A percentile compares a stretch with the other conserved stretches of the same genome.
Conservation (phyloP, 805 yeast genomes). For the Nakazawaea siamensis region DNA sequence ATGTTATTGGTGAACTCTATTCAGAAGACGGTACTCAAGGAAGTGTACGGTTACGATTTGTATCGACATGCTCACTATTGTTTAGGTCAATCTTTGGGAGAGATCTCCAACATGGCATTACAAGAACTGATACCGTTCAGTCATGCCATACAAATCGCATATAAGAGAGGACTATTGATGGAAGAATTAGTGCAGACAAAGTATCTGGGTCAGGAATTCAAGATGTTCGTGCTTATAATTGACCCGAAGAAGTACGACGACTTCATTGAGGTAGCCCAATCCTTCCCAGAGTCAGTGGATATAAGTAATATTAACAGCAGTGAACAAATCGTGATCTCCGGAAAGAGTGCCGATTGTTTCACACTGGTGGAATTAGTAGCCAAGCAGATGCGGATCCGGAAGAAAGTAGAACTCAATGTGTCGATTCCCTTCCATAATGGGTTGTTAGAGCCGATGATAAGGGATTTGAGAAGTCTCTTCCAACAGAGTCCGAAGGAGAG, state of each 20-base stretch:
- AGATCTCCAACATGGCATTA: constrained; percentile 20
- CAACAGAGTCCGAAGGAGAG: not conserved
- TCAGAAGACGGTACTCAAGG: constrained; percentile 13
- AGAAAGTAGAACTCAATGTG: constrained; percentile 21
- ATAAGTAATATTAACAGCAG: constrained; percentile 25
- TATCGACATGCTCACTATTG: constrained; percentile 12
- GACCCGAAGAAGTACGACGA: constrained; percentile 16
- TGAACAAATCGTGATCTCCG: constrained; percentile 27
- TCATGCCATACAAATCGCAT: constrained; percentile 18
- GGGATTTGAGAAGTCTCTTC: constrained; percentile 15
- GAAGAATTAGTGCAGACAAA: constrained; percentile 19
- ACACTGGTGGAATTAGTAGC: constrained; percentile 12
- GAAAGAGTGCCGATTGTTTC: constrained; percentile 14
- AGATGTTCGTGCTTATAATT: constrained; percentile 24
- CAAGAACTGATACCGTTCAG: constrained; percentile 19
- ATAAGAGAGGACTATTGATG: constrained; percentile 24
- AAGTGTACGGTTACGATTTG: constrained; percentile 15
- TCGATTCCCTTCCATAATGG: constrained; percentile 26
- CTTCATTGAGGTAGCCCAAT: constrained; percentile 6
- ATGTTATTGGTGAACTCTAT: constrained; percentile 20
- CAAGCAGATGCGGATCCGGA: constrained; percentile 14
- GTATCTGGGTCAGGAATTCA: too few relatives aligned
- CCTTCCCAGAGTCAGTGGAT: constrained; percentile 7
- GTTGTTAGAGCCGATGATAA: constrained; percentile 19
- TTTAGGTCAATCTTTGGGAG: constrained; percentile 29